These are phyloP conservation scores for Diaporthe destruens DNA, from an alignment of 2,329 filamentous ascomycete genomes.

Conservation along the genomic window DNA sequence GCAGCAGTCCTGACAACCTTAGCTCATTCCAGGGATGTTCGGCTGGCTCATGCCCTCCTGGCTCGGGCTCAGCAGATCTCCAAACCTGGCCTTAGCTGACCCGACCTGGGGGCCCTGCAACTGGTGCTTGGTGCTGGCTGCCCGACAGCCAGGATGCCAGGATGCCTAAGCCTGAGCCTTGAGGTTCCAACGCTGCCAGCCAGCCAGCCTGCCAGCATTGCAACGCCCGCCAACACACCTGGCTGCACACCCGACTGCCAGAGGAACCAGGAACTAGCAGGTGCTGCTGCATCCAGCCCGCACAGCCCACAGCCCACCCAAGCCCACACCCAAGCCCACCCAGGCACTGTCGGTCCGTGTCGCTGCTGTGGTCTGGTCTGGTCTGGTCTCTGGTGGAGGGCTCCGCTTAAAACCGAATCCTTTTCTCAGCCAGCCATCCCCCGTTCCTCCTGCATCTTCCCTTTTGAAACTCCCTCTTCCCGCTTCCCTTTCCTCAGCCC, in stretches of 20 bases:
- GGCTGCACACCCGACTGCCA: neutral
- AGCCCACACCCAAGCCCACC: neutral
- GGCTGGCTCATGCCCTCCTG: slow-evolving; percentile 8
- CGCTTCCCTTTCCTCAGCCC: slow-evolving; percentile 40
- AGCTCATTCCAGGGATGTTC: slow-evolving; percentile 12
- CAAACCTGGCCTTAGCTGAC: slow-evolving; percentile 21
- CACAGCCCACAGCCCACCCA: slow-evolving; percentile 16
- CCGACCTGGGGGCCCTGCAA: neutral
- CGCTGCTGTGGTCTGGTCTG: slow-evolving; percentile 16
- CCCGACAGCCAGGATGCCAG: neutral
- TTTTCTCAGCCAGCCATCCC: slow-evolving; percentile 42
- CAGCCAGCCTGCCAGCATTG: too few species aligned
- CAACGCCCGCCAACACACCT: too few species aligned
- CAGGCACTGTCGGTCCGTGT: slow-evolving; percentile 19
- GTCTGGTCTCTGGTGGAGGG: slow-evolving; percentile 22
- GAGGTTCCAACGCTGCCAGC: slow-evolving; percentile 2
- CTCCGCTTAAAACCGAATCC: slow-evolving; percentile 40
- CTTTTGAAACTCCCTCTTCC: slow-evolving; percentile 41
- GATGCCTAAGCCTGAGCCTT: too few species aligned
- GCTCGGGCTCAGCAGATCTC: slow-evolving; percentile 33
- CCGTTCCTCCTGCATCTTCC: slow-evolving; percentile 42
- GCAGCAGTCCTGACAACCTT: slow-evolving; percentile 29
- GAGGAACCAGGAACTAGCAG: neutral
- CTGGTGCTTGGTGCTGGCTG: slow-evolving; percentile 9
- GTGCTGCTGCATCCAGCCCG: neutral